A percentile compares a stretch with the other conserved stretches of the same genome.
These are phyloP conservation scores for Parathielavia hyrcaniae DNA, from an alignment of 495 filamentous ascomycete species.

Conservation along the genomic window DNA sequence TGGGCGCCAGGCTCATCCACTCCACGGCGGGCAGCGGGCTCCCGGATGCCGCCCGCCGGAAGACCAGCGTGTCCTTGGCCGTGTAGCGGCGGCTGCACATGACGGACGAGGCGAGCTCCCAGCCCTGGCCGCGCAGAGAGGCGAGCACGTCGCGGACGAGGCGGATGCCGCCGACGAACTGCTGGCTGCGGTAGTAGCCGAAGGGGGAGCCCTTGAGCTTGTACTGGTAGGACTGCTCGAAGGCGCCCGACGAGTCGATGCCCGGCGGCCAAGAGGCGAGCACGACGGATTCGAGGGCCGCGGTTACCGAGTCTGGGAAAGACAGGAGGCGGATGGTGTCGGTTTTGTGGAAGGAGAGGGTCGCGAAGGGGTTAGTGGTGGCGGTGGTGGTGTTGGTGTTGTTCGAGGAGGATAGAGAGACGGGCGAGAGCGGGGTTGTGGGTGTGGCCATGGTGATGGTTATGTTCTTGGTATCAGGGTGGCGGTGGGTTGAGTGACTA, in stretches of 20 bases:
- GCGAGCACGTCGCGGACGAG: slow-evolving; percentile 23
- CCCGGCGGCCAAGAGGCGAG: slow-evolving; percentile 24
- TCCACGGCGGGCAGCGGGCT: slow-evolving; percentile 4
- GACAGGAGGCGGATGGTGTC: slow-evolving; percentile 20
- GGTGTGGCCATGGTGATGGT: not conserved
- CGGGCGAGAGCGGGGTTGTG: not conserved
- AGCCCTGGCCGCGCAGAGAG: slow-evolving; percentile 16
- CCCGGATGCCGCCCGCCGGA: not conserved
- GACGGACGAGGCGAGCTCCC: slow-evolving; percentile 16
- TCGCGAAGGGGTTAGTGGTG: slow-evolving; percentile 8
- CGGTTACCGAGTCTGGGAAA: slow-evolving; percentile 19
- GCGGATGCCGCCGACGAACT: slow-evolving; percentile 14
- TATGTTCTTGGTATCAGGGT: not conserved
- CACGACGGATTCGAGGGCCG: slow-evolving; percentile 30
- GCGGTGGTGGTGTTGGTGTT: not conserved
- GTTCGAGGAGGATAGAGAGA: not conserved
- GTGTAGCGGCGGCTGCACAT: slow-evolving; percentile 13
- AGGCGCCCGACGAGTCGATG: slow-evolving; percentile 3
- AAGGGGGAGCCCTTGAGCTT: slow-evolving; percentile 19
- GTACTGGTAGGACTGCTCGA: slow-evolving; percentile 13
- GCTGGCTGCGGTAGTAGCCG: slow-evolving; percentile 12
- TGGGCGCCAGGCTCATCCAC: slow-evolving; percentile 18
- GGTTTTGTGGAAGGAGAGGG: slow-evolving; percentile 21
- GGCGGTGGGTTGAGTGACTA: not conserved
- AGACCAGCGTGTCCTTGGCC: slow-evolving; percentile 23